Evolutionary conservation across 345 rosid species (phyloP), one percentile per base, ranked within the genome.

Genomic region (Eucalyptus globulus): DNA sequence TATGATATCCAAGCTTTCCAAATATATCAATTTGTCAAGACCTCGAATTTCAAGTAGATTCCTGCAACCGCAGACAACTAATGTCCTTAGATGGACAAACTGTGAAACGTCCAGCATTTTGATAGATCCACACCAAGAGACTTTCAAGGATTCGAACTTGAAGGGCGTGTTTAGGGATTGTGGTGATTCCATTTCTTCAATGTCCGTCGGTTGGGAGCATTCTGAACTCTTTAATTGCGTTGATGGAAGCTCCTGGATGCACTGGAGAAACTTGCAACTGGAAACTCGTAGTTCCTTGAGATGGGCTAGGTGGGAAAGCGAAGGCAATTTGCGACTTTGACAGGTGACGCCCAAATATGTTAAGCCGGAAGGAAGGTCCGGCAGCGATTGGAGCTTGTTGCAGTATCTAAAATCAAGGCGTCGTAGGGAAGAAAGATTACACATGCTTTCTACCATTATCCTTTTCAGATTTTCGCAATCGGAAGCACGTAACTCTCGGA

Each of bases 41-140:
- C 0, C 69, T 62, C 3, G 40, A 67, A 67, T 2, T 67, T 67
- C 40, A 67, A n/a, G 6, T 67, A 67, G 19, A n/a, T n/a, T 67
- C 1, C 1, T 0, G 11, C 76, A 67, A 15, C 0, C 0, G 0
- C 0, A 0, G 11, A 3, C 6, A 0, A 0, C 1, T 14, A 67
- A 67, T n/a, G 17, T 7, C 34, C 40, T n/a, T 67, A 67, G 40
- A n/a, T 67, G 40, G 40, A 67, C 1, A 4, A 15, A 67, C 10
- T n/a, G 22, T 8, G 76, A 67, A 67, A 67, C 11, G 6, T 67
- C 76, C 6, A 67, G 2, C 1, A 2, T n/a, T 67, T 67, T 0
- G 9, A 67, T n/a, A n/a, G 40, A 67, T 15, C 2, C 6, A 67
- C 76, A 65, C 0, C 0, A 0, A 4, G 0, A 0, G 5, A 31